Conservation (phyloP, 164 flowering plant genomes). For the Macadamia integrifolia region DNA sequence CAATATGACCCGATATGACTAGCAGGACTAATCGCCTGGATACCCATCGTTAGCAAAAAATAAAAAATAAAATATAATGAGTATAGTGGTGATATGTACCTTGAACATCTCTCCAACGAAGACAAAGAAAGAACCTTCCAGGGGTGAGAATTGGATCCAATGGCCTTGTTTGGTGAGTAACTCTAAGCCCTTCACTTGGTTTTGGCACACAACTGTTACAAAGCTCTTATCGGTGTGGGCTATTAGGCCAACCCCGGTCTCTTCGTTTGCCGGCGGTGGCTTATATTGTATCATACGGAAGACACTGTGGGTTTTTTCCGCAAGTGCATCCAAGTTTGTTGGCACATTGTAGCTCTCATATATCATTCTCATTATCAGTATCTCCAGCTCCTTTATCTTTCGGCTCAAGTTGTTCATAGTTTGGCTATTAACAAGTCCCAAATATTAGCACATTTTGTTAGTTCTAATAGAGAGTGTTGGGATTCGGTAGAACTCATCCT, state of each 20-base stretch:
- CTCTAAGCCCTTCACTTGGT: conserved; percentile 36
- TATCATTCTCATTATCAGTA: conserved; percentile 15
- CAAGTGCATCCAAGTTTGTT: conserved; percentile 9
- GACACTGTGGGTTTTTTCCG: not conserved
- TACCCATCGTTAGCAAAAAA: too few relatives aligned
- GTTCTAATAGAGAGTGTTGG: too few relatives aligned
- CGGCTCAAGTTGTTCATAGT: conserved; percentile 25
- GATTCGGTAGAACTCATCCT: too few relatives aligned
- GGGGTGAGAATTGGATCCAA: conserved; percentile 23
- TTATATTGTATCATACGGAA: conserved; percentile 44
- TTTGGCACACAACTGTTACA: conserved; percentile 13
- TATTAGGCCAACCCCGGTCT: conserved; percentile 20
- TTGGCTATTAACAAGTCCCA: conserved; percentile 4
- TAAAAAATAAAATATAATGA: too few relatives aligned
- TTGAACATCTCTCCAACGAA: conserved; percentile 38
- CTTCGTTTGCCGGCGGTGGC: conserved; percentile 15
- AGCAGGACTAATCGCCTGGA: too few relatives aligned
- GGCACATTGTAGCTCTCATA: conserved; percentile 16
- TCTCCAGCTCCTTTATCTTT: conserved; percentile 32
- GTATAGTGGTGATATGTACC: conserved; percentile 15
- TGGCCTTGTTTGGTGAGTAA: conserved; percentile 29
- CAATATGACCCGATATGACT: too few relatives aligned
- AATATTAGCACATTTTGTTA: too few relatives aligned
- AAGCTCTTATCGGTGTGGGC: conserved; percentile 31
- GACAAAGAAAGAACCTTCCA: conserved; percentile 20